Conservation (phyloP, 202 grass and related monocot species). For the Schoenoplectus triqueter region DNA sequence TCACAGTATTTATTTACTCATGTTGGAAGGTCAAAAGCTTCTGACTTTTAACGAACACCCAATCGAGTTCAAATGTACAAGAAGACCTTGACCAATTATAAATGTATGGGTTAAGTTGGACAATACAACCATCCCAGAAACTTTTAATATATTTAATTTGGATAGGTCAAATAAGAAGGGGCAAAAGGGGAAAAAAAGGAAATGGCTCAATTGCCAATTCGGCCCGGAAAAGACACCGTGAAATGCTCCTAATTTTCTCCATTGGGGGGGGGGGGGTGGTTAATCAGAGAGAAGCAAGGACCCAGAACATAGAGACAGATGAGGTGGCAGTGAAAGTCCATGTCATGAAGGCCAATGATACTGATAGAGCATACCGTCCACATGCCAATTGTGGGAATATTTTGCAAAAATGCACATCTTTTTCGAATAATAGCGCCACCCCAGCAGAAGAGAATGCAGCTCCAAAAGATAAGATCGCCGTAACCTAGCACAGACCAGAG, state of each 20-base stretch:
- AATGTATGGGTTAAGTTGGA: slow-evolving; percentile 14
- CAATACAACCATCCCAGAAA: background rate
- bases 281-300: slow-evolving; percentile 52
- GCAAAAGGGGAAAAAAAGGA: too few relatives aligned
- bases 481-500: slow-evolving; percentile 43
- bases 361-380: slow-evolving; percentile 49
- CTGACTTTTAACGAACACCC: background rate
- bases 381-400: slow-evolving; percentile 54
- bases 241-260: background rate
- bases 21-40: background rate
- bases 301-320: slow-evolving; percentile 66
- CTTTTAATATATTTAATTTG: background rate
- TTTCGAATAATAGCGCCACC: slow-evolving; percentile 59
- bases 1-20: too few relatives aligned
- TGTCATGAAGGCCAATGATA: slow-evolving; percentile 57
- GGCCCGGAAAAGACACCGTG: background rate
- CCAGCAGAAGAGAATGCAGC: slow-evolving; percentile 67
- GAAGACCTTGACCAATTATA: background rate
- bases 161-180: background rate
- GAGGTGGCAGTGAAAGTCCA: slow-evolving; percentile 67
- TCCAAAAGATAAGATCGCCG: slow-evolving; percentile 58
- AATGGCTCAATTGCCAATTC: background rate
- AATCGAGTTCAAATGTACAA: background rate
- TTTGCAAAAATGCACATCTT: slow-evolving; percentile 61
- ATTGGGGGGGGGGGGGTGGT: background rate